Base-by-base conservation (phyloP, 768 basidiomycete genomes). In the Ephemerocybe angulata region DNA sequence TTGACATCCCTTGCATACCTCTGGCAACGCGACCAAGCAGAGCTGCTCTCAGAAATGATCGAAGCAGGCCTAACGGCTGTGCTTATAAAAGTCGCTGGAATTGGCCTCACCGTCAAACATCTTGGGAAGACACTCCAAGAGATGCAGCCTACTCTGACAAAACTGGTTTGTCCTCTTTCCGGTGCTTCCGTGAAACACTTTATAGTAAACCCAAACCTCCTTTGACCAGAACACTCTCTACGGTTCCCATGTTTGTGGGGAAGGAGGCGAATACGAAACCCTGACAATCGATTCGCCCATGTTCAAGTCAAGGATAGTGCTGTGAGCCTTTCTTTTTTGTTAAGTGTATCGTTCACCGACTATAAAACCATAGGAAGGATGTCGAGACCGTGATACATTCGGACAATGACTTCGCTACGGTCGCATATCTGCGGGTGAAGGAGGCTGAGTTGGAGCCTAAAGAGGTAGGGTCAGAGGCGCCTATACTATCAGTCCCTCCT, bases 241-340 rank as follows among this genome's bases (percentile, higher is more conserved):
- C 62, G 94, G 94, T 3, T 86, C 88, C 0, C 97, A 99, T 65
- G 81, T 96, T 1, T 98, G 96, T 58, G 97, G 97, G 10, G 97
- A 99, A 72, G 97, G 97, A 1, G 97, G 97, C 2, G 97, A 99
- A 72, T 99, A 98, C 69, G 97, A 99, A 67, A 91, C 88, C 0
- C 74, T 98, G 54, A 98, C 96, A 1, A 73, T 94, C 12, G 91
- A 97, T 60, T 90, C 88, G 57, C 91, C 95, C 0, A 64, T 96
- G 12, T 98, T 95, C 81, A 90, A 91, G 60, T 78, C 79, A 35
- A 76, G 80, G 10, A 87, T 99, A 31, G 66, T 73, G 6, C 66
- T 98, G 86, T 92, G 61, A 62, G 86, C 33, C 8, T 35, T 35
- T 62, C 3, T 3, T 31, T 21, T 24, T 10, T 1, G 8, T 30